phyloP scores from a whole-genome alignment of 257 asterid genomes.

The Rhazya stricta region DNA sequence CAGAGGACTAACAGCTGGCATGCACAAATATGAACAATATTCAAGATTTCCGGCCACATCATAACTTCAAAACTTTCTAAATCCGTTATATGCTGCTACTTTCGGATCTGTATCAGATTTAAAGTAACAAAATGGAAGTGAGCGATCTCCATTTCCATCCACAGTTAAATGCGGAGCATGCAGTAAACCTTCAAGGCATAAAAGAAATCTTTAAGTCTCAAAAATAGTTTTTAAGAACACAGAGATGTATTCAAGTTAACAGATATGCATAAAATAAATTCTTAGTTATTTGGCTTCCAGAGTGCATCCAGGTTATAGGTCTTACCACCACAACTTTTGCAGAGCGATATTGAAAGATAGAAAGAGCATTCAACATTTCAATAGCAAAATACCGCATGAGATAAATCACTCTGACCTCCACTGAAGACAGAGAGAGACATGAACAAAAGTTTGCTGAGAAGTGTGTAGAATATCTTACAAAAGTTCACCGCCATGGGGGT shows the following conservation, averaged over 20 bases:
- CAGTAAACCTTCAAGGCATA: not conserved
- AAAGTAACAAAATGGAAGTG: not conserved
- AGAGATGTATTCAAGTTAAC: not conserved
- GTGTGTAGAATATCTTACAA: not conserved
- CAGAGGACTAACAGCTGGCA: not conserved
- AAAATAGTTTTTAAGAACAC: not conserved
- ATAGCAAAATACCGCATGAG: not conserved
- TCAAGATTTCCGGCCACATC: not conserved
- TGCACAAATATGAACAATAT: not conserved
- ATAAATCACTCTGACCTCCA: not conserved
- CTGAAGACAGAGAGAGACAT: not conserved
- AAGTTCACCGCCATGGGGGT: not conserved
- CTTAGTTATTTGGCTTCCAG: not conserved
- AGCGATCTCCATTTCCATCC: not conserved
- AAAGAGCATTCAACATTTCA: not conserved
- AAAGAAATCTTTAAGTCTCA: not conserved
- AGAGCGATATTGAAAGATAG: not conserved
- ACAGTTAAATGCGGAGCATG: not conserved
- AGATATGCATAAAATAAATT: not conserved
- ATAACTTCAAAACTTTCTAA: not conserved
- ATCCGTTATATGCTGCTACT: not conserved
- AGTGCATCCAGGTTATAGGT: not conserved
- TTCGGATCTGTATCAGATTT: not conserved
- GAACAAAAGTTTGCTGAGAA: not conserved
- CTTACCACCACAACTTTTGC: not conserved